Evolutionary conservation across 495 filamentous ascomycete genomes (phyloP).

Genomic region (Amphirosellinia nigrospora): DNA sequence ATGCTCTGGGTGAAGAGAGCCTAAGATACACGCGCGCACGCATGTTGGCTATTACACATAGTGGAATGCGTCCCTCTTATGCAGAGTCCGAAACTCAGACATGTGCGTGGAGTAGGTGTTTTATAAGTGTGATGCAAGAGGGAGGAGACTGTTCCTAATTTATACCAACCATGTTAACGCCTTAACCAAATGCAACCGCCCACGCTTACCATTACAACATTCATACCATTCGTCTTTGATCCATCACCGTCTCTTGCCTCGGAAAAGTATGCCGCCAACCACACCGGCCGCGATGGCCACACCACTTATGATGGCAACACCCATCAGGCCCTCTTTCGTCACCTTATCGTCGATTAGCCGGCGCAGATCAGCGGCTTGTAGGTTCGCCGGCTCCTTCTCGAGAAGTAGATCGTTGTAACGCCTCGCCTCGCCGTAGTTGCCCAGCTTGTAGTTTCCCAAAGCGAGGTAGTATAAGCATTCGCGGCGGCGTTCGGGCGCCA

Average conservation of each 20-base stretch:
- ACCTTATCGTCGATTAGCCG: conserved; percentile 94
- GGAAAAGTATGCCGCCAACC: conserved; percentile 81
- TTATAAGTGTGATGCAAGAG: conserved; percentile 13
- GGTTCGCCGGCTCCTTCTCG: conserved; percentile 85
- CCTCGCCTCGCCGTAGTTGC: conserved; percentile 93
- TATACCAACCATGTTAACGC: conserved; percentile 28
- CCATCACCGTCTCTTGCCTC: conserved; percentile 36
- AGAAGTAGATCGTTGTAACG: conserved; percentile 92
- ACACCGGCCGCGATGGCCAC: conserved; percentile 93
- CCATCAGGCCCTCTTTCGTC: conserved; percentile 88
- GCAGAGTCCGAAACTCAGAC: not conserved
- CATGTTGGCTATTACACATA: not conserved
- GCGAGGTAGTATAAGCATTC: conserved; percentile 99
- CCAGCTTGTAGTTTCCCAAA: conserved; percentile 95
- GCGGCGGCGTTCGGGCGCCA: conserved; percentile 84
- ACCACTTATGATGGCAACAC: conserved; percentile 95
- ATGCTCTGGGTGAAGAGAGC: not conserved
- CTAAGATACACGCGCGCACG: not conserved
- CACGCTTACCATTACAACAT: conserved; percentile 17
- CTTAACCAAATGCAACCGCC: conserved; percentile 24
- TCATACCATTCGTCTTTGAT: not conserved
- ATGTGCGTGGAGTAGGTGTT: not conserved
- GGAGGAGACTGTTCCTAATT: conserved; percentile 14
- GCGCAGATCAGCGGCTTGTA: conserved; percentile 85
- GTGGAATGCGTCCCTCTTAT: not conserved